These are phyloP conservation scores for Epichloe uncinata DNA, from an alignment of 2,329 filamentous ascomycete genomes.

Conservation along the genomic window DNA sequence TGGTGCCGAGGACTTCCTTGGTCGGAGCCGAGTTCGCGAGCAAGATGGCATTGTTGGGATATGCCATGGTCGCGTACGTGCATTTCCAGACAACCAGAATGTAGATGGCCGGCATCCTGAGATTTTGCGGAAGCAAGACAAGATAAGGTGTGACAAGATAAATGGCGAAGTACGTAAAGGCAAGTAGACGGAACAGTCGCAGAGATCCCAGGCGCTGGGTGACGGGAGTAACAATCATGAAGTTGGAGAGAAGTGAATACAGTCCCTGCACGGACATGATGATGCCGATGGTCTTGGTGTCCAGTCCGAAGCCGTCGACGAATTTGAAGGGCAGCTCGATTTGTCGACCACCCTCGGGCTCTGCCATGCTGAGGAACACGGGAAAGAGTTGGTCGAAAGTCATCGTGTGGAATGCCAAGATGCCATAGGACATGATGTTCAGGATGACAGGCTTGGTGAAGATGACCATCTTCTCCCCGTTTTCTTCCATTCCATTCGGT, in stretches of 20 bases:
- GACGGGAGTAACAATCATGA: constrained; percentile 70
- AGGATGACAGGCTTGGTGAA: constrained; percentile 79
- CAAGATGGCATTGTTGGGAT: constrained; percentile 80
- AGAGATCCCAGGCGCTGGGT: constrained; percentile 65
- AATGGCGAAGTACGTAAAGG: constrained; percentile 72
- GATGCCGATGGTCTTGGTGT: constrained; percentile 72
- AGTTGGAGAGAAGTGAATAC: constrained; percentile 78
- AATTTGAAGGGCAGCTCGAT: constrained; percentile 73
- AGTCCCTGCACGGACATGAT: constrained; percentile 81
- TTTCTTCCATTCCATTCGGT: not conserved
- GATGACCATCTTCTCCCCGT: constrained; percentile 30
- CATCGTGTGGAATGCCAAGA: constrained; percentile 93
- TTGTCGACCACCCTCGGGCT: constrained; percentile 32
- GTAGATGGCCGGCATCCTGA: constrained; percentile 66
- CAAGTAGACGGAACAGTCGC: constrained; percentile 67
- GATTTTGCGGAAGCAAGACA: constrained; percentile 59
- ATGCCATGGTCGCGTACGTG: constrained; percentile 80
- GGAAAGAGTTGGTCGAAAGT: constrained; percentile 91
- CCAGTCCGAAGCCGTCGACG: constrained; percentile 69
- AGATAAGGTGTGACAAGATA: constrained; percentile 85
- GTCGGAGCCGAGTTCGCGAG: constrained; percentile 80
- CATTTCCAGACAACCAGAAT: constrained; percentile 79
- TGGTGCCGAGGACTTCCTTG: constrained; percentile 70
- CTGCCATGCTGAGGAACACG: constrained; percentile 67
- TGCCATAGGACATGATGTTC: constrained; percentile 81